A percentile compares a stretch with the other conserved stretches of the same genome.
Conservation (phyloP, 2,329 filamentous ascomycete species). For the Calonectria hongkongensis region DNA sequence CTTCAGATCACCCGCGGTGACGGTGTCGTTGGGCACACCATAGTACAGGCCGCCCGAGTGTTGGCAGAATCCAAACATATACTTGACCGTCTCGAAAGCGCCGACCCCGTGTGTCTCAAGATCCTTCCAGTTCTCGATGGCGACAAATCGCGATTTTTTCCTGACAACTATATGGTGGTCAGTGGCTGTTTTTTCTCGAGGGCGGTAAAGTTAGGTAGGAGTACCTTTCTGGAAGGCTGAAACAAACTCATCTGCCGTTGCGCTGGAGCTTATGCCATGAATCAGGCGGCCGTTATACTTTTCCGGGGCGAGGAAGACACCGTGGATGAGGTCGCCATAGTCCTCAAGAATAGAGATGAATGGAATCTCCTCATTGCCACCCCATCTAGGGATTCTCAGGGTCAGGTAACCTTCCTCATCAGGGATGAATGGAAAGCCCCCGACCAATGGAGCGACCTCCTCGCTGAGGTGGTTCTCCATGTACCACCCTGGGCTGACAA, state of each 20-base stretch:
- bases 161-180: conserved; percentile 53
- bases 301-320: conserved; percentile 63
- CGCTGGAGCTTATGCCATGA: conserved; percentile 61
- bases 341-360: conserved; percentile 64
- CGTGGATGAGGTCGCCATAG: conserved; percentile 68
- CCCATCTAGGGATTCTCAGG: conserved; percentile 61
- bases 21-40: conserved; percentile 53
- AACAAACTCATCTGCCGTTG: conserved; percentile 55
- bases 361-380: conserved; percentile 60
- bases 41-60: conserved; percentile 59
- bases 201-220: background rate
- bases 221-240: conserved; percentile 58
- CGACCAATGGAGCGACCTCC: conserved; percentile 60
- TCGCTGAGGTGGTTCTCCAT: conserved; percentile 63
- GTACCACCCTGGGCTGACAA: conserved; percentile 64
- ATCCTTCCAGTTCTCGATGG: conserved; percentile 57
- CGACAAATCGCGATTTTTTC: conserved; percentile 57
- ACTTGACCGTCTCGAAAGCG: conserved; percentile 60
- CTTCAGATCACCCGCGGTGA: conserved; percentile 55
- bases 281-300: conserved; percentile 60
- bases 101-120: conserved; percentile 58
- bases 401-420: conserved; percentile 62
- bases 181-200: conserved; percentile 11
- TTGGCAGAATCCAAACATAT: conserved; percentile 62
- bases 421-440: conserved; percentile 62